Evolutionary conservation across 139 green algal species (phyloP), one percentile per base, ranked within the genome.

Genomic region (Pleodorina starrii): DNA sequence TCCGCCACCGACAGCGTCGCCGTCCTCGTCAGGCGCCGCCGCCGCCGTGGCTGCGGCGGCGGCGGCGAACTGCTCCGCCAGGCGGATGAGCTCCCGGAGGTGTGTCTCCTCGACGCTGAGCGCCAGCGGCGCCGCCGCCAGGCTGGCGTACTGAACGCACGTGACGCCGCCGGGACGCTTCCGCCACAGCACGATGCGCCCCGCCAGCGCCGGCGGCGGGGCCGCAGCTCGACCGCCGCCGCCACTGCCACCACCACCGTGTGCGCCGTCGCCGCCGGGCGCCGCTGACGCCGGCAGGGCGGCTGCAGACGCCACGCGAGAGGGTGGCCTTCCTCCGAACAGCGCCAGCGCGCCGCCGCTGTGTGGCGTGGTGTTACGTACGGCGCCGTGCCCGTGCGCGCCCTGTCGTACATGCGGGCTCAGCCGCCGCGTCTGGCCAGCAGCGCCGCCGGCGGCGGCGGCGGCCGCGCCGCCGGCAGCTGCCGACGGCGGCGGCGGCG

Each of bases 21-120:
- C 27, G 17, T 36, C 35, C 10, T 32, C 48, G n/a, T 36, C 17
- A 48, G 48, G 21, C 27, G 76, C 0, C 76, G 35, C 21, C 44
- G 75, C 36, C 35, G 43, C 48, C 60, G 57, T 63, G 29, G 51
- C 90, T 10, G 79, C 75, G 42, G 51, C 19, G 6, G 84, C 84
- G 6, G 51, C 60, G 5, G 50, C 12, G 16, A 90, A n/a, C 50
- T 40, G 59, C 7, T 77, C 46, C 29, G 82, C 71, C 42, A 94
- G 88, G 19, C 90, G 71, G 36, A 90, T 50, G 11, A 97, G 89
- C 68, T 89, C 50, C 29, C 89, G 79, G 1, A 95, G 44, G 74
- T 96, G 92, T 40, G 87, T 75, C 91, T 97, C 95, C 74, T 97
- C 96, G 17, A 97, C 48, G 54, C 90, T 95, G 10, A 97, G 38